Base-by-base conservation (phyloP, 257 asterid species). In the Salvia hispanica region DNA sequence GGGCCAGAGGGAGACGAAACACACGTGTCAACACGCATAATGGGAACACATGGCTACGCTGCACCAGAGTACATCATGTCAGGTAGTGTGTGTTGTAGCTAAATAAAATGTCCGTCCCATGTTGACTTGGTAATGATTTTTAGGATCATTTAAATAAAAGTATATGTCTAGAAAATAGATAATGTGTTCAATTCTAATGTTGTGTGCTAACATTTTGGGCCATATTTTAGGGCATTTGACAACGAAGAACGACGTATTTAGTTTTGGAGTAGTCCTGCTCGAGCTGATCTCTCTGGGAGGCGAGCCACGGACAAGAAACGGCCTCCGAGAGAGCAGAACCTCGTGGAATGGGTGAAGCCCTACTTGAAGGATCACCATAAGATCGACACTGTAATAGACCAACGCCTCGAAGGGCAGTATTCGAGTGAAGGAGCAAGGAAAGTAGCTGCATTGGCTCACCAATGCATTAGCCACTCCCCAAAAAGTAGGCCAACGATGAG, bases 31-130 rank as follows among this genome's bases (percentile, higher is more conserved):
- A 86, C 96, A 0, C 85, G 95, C 7, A 79, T 91, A 33, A 89
- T 89, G 96, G 98, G 98, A 5, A 91, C 98, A 15, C 90, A 85
- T 16, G 98, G 98, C 46, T 91, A 91, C 1, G 94, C 94, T 2
- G 96, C 98, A 48, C 98, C 98, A 0, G 98, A 91, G 70, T 91
- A 91, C 65, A 51, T 91, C 64, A 87, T 85, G 95, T 84, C 96
- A 57, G 96, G 97, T 87, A 69, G 25, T 21, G 25, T 21, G 25
- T 2, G 25, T 21, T 21, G 25, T 0, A 2, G 2, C 0, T 21
- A 21, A 21, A 21, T 21, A 21, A 53, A 18, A 5, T 21, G 1
- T 14, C 0, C 10, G 2, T 7, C 5, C 25, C 25, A 21, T 21
- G 25, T 21, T 21, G 25, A 21, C 25, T 21, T 21, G 2, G 25